Evolutionary conservation across 345 rosid genomes (phyloP), one percentile per base, ranked within the genome.

Genomic region (Pistacia vera): DNA sequence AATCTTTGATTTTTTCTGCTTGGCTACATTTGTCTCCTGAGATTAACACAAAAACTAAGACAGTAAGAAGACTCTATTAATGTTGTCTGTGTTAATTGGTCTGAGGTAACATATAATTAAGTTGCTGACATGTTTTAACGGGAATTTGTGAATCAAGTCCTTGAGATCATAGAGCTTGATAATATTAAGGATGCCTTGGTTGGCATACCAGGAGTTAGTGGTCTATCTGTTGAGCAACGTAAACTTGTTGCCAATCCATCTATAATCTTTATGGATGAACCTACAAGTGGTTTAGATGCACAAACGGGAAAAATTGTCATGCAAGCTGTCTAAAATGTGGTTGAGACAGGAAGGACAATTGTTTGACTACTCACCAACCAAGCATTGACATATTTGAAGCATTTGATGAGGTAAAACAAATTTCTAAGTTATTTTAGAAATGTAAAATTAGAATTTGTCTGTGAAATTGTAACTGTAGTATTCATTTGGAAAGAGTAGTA

Each of bases 291-390:
- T 61, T 33, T 72, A 4, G 75, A 72, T 61, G 68, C 75, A 48
- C 30, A 58, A 51, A n/a, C n/a, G n/a, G 75, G 68, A 12, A 68
- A 48, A 11, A 72, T 61, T 60, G 67, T 72, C 58, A 60, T 72
- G 75, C 58, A 30, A 5, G 67, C 46, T 8, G 63, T 72, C 0
- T 61, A 72, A 59, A 72, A 72, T 48, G 75, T 61, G 11, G 76
- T 64, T 73, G 57, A 63, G 16, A 73, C 60, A 0, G 68, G 76
- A 62, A 62, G 76, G 25, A 51, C 76, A 10, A 73, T 48, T 17
- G 68, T 73, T n/a, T 63, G 76, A 73, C 76, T 3, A 33, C 18
- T 25, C 68, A 73, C 60, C 76, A 73, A 51, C 76, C 68, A 12
- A 62, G 51, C 17, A 62, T 60, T 2, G 76, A 73, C 44, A 49